Percentiles rank a stretch among this genome's conserved stretches.
Conservation (phyloP, 139 green algal species). For the Dunaliella sp. region DNA sequence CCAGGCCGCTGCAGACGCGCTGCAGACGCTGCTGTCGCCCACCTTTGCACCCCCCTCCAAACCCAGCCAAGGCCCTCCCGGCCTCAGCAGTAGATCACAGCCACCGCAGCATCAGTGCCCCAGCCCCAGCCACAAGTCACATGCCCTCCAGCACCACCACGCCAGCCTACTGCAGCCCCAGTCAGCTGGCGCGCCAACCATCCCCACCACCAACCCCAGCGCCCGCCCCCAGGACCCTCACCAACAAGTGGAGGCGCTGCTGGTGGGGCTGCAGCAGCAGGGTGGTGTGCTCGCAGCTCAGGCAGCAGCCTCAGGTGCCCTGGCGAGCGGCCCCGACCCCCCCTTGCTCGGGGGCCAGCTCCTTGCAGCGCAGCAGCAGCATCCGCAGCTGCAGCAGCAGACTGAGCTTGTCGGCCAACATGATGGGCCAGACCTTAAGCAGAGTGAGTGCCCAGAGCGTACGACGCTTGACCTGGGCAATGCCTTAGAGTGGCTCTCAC, state of each 20-base stretch:
- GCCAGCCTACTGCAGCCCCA: background rate
- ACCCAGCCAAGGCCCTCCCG: no score
- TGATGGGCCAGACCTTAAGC: background rate
- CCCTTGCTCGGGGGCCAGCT: background rate
- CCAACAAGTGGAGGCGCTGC: no score
- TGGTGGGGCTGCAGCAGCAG: background rate
- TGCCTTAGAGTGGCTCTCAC: background rate
- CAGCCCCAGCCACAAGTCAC: background rate
- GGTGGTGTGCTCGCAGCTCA: background rate
- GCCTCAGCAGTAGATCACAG: background rate
- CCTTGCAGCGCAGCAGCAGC: background rate
- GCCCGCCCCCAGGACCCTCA: no score
- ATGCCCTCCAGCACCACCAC: no score
- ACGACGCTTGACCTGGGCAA: background rate
- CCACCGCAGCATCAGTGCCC: background rate
- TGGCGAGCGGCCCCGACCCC: background rate
- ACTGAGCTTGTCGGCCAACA: background rate
- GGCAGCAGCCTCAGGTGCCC: background rate
- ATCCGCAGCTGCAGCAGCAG: background rate
- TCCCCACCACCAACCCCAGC: background rate
- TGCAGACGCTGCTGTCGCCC: no score
- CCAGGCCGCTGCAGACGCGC: no score
- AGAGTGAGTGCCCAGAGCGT: background rate
- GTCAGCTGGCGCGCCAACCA: background rate
- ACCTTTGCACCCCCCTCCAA: no score